A percentile compares a stretch with the other conserved stretches of the same genome.
Evolutionary conservation across 345 rosid genomes (phyloP).

Genomic region (Adansonia digitata): DNA sequence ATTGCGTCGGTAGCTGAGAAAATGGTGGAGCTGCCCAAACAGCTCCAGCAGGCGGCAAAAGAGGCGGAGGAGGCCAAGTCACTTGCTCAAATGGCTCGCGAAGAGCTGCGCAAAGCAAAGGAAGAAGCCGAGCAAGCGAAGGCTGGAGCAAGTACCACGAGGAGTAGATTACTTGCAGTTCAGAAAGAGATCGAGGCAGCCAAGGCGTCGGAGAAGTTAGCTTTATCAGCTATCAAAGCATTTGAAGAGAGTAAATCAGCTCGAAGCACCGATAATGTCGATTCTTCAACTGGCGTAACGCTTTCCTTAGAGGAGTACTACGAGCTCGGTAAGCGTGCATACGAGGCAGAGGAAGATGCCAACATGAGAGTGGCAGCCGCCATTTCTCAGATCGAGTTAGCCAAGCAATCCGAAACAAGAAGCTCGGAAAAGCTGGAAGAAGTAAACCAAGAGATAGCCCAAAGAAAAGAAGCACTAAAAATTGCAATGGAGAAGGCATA

Average conservation of each 20-base stretch:
- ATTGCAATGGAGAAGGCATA: neutral
- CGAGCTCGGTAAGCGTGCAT: neutral
- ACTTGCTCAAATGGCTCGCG: constrained; percentile 56
- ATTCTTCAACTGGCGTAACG: neutral
- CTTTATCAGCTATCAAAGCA: neutral
- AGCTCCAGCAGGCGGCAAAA: constrained; percentile 61
- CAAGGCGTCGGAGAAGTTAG: neutral
- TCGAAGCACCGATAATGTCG: neutral
- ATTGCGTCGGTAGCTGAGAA: constrained; percentile 75
- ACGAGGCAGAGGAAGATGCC: neutral
- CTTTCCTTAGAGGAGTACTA: neutral
- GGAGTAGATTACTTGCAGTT: neutral
- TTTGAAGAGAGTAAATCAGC: neutral
- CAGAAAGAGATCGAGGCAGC: neutral
- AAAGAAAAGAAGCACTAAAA: neutral
- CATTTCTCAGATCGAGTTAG: neutral
- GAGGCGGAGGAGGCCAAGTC: constrained; percentile 79
- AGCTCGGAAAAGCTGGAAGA: neutral
- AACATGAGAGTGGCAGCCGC: neutral
- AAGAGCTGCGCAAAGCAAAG: constrained; percentile 63
- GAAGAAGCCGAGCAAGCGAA: constrained; percentile 16
- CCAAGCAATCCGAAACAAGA: neutral
- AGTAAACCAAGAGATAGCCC: neutral
- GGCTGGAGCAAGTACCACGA: neutral
- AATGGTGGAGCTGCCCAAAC: constrained; percentile 62